Evolutionary conservation across 2,329 filamentous ascomycete species (phyloP).

Genomic region (Ilyonectria robusta): DNA sequence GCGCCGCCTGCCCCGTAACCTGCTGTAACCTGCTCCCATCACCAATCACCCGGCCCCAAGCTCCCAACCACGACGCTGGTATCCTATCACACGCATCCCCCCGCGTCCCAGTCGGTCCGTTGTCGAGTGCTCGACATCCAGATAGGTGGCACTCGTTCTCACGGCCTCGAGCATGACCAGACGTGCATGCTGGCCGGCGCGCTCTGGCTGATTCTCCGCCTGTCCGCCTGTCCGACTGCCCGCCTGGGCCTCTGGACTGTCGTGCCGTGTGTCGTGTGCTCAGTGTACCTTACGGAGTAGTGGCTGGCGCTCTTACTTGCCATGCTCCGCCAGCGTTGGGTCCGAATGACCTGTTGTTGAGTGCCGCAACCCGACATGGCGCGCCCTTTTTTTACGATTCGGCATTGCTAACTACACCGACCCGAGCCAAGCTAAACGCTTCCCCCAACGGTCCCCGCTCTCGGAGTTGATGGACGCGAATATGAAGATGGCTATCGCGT

Average conservation of each 20-base stretch:
- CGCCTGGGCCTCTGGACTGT: background rate
- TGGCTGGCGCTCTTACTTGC: slow-evolving; percentile 1
- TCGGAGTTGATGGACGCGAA: slow-evolving; percentile 17
- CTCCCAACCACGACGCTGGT: slow-evolving; percentile 46
- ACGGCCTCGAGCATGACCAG: slow-evolving; percentile 5
- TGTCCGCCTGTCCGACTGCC: slow-evolving; percentile 19
- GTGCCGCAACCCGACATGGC: slow-evolving; percentile 17
- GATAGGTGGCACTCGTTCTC: background rate
- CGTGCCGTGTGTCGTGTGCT: background rate
- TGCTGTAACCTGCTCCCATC: slow-evolving; percentile 37
- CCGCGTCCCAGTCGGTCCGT: slow-evolving; percentile 49
- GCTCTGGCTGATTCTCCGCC: slow-evolving; percentile 10
- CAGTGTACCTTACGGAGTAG: background rate
- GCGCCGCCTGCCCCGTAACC: slow-evolving; percentile 42
- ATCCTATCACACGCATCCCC: slow-evolving; percentile 48
- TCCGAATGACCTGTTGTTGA: slow-evolving; percentile 14
- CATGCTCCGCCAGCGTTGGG: background rate
- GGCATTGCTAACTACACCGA: slow-evolving; percentile 24
- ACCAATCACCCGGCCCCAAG: slow-evolving; percentile 43
- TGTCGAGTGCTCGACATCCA: slow-evolving; percentile 23
- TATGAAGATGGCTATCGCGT: slow-evolving; percentile 15
- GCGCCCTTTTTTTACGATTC: slow-evolving; percentile 14
- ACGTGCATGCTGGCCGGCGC: slow-evolving; percentile 8
- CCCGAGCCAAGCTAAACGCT: slow-evolving; percentile 17
- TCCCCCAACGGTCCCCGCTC: slow-evolving; percentile 23